These are phyloP conservation scores for Chlorella sorokiniana DNA, from an alignment of 139 green algal genomes.

Conservation along the genomic window DNA sequence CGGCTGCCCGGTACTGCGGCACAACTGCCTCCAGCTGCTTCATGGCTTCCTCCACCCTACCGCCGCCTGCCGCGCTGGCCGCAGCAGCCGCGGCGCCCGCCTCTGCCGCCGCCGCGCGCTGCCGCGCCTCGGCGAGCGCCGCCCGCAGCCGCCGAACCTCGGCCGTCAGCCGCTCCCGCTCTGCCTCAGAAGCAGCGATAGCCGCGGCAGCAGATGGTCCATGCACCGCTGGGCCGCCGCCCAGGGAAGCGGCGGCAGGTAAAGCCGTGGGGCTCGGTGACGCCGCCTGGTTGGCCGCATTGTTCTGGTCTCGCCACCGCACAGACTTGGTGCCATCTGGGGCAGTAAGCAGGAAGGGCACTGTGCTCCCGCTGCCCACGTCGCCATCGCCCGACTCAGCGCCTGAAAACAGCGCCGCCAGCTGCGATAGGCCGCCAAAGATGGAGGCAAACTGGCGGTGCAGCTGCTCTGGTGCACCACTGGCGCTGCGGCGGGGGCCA, in stretches of 20 bases:
- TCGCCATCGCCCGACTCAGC: background rate
- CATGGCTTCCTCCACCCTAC: conserved; percentile 40
- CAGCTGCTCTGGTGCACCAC: background rate
- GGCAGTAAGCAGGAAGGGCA: conserved; percentile 22
- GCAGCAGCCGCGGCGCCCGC: background rate
- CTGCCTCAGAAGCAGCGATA: background rate
- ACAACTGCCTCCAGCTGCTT: conserved; percentile 38
- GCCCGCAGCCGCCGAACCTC: conserved; percentile 23
- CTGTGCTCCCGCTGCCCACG: background rate
- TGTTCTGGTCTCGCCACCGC: conserved; percentile 21
- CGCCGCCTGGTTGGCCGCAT: background rate
- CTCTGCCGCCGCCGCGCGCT: background rate
- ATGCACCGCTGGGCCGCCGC: background rate
- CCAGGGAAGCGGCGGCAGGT: background rate
- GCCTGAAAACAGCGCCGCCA: conserved; percentile 8
- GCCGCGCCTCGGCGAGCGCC: conserved; percentile 7
- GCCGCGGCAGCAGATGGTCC: background rate
- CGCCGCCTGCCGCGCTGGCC: background rate
- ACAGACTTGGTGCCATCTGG: conserved; percentile 14
- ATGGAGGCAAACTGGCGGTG: conserved; percentile 4
- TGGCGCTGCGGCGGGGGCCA: background rate
- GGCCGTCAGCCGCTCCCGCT: conserved; percentile 1
- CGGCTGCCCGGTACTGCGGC: conserved; percentile 37
- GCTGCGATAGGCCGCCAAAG: conserved; percentile 17
- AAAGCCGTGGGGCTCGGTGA: background rate